Evolutionary conservation across 352 stramenopile species (phyloP).

Genomic region (Globisporangium takayamanum): DNA sequence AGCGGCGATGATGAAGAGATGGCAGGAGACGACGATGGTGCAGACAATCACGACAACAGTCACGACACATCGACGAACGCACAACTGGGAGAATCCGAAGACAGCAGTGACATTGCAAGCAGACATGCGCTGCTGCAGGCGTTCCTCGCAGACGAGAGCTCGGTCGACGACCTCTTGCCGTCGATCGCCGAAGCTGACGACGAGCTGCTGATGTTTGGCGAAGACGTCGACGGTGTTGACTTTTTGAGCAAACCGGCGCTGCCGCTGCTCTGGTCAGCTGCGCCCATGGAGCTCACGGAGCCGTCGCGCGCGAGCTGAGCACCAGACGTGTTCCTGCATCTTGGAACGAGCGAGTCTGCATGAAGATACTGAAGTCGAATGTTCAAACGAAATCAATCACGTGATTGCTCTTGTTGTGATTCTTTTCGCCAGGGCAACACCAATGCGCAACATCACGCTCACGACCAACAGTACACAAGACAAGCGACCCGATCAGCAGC

Average conservation of each 20-base stretch:
- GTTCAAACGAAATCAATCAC: too few relatives aligned
- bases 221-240: slow-evolving; percentile 10
- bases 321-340: background rate
- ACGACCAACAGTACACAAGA: too few relatives aligned
- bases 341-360: too few relatives aligned
- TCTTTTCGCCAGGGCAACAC: too few relatives aligned
- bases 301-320: background rate
- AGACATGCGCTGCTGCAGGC: background rate
- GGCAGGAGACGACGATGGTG: background rate
- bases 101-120: background rate
- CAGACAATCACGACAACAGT: background rate
- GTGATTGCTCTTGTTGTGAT: too few relatives aligned
- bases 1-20: background rate
- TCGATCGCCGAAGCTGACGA: slow-evolving; percentile 15
- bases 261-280: background rate
- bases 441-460: too few relatives aligned
- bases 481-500: too few relatives aligned
- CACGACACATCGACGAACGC: too few relatives aligned
- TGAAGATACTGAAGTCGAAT: too few relatives aligned
- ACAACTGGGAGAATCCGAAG: background rate
- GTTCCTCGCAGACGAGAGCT: slow-evolving; percentile 8
- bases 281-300: slow-evolving; percentile 5
- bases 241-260: slow-evolving; percentile 5
- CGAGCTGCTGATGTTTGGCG: slow-evolving; percentile 15
- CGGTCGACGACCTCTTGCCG: slow-evolving; percentile 14